Conservation (phyloP, 2,329 filamentous ascomycete genomes). For the Xylaria sp. region DNA sequence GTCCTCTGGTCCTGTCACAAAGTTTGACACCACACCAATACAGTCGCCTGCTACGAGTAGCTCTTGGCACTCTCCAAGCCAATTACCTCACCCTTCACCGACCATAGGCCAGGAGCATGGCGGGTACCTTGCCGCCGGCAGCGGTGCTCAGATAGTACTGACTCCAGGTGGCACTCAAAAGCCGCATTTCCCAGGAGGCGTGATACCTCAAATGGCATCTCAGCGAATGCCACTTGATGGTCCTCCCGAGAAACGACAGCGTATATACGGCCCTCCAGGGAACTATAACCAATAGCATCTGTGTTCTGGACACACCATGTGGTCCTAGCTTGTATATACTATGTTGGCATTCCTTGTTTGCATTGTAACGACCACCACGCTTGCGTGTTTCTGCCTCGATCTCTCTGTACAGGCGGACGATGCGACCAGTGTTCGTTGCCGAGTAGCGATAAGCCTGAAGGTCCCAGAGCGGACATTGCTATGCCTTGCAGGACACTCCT, state of each 20-base stretch:
- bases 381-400: constrained; percentile 16
- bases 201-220: constrained; percentile 52
- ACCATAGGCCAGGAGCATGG: constrained; percentile 58
- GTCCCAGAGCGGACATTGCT: constrained; percentile 5
- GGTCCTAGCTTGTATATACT: constrained; percentile 46
- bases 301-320: constrained; percentile 5
- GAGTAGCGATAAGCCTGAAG: constrained; percentile 10
- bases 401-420: constrained; percentile 12
- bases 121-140: constrained; percentile 56
- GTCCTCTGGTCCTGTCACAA: constrained; percentile 52
- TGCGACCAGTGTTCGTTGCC: constrained; percentile 18
- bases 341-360: constrained; percentile 25
- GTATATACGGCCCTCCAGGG: constrained; percentile 57
- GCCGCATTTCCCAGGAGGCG: constrained; percentile 52
- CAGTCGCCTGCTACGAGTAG: constrained; percentile 61
- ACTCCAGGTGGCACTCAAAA: constrained; percentile 53
- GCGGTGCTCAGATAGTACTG: constrained; percentile 54
- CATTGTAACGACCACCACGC: constrained; percentile 10
- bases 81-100: constrained; percentile 62
- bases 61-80: constrained; percentile 63
- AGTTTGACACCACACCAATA: constrained; percentile 66
- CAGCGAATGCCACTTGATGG: constrained; percentile 53
- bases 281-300: constrained; percentile 52
- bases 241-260: constrained; percentile 63
- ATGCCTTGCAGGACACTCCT: constrained; percentile 3